Conservation (phyloP, 306 rosid species). For the Spatholobus suberectus region DNA sequence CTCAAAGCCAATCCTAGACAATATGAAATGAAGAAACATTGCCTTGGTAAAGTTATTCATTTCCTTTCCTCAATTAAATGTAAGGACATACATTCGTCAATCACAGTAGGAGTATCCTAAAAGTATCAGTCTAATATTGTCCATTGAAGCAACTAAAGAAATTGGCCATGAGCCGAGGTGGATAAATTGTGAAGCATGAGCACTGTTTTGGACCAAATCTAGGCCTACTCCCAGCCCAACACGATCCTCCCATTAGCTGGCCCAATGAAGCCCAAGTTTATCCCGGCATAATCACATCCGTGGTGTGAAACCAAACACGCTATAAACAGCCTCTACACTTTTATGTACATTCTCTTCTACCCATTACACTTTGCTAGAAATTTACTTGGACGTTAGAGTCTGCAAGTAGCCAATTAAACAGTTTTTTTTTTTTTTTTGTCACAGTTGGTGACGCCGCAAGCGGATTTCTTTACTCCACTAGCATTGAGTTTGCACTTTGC, state of each 20-base stretch:
- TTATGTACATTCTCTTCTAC: too few relatives aligned
- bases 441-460: not conserved
- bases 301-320: too few relatives aligned
- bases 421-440: too few relatives aligned
- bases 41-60: constrained; percentile 13
- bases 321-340: too few relatives aligned
- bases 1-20: constrained; percentile 22
- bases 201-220: not conserved
- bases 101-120: not conserved
- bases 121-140: constrained; percentile 6
- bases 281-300: too few relatives aligned
- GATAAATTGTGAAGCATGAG: not conserved
- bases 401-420: too few relatives aligned
- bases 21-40: constrained; percentile 11
- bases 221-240: not conserved
- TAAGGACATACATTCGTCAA: not conserved
- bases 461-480: not conserved
- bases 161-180: not conserved
- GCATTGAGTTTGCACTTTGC: not conserved
- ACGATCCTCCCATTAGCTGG: not conserved
- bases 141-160: constrained; percentile 5
- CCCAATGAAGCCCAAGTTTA: not conserved
- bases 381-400: too few relatives aligned
- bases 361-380: too few relatives aligned
- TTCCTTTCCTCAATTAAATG: constrained; percentile 30